Base-by-base conservation (phyloP, 495 filamentous ascomycete genomes). In the Annulohypoxylon moriforme region DNA sequence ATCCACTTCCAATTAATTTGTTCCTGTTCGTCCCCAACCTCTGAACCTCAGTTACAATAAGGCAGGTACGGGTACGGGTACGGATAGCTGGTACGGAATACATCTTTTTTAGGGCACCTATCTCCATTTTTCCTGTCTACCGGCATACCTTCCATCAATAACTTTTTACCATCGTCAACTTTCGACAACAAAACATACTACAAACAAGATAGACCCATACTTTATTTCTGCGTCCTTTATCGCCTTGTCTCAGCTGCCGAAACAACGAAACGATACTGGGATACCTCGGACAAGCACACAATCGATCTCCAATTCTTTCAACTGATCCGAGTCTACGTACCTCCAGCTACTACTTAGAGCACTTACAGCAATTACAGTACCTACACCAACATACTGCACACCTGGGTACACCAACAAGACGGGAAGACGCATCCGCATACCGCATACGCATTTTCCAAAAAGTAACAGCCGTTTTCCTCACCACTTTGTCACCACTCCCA, bases 351-450 rank as follows among this genome's bases (percentile, higher is more conserved):
- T 40, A 14, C 27, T 2, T n/a, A n/a, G n/a, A n/a, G n/a, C n/a
- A n/a, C n/a, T n/a, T n/a, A n/a, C n/a, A n/a, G n/a, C n/a, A n/a
- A n/a, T n/a, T n/a, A n/a, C n/a, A n/a, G n/a, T n/a, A n/a, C n/a
- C n/a, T n/a, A 29, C 27, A 29, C 27, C 27, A 29, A 29, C 27
- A 29, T 29, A 29, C 27, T 29, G n/a, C n/a, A n/a, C n/a, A n/a
- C n/a, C n/a, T n/a, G n/a, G n/a, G 29, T 65, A 31, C 44, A 59
- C 55, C 52, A 60, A 50, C 46, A 33, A 56, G 36, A 55, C 66
- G 66, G 71, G 49, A 66, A 24, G 56, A 46, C 57, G 66, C 71
- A 73, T 73, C 38, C 57, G 66, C 71, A 73, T 73, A 18, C 16
- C 36, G 36, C 36, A 50, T 50, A 20, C 44, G 16, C 44, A 47